Base-by-base conservation (phyloP, 352 stramenopile species). In the Globisporangium takayamanum region DNA sequence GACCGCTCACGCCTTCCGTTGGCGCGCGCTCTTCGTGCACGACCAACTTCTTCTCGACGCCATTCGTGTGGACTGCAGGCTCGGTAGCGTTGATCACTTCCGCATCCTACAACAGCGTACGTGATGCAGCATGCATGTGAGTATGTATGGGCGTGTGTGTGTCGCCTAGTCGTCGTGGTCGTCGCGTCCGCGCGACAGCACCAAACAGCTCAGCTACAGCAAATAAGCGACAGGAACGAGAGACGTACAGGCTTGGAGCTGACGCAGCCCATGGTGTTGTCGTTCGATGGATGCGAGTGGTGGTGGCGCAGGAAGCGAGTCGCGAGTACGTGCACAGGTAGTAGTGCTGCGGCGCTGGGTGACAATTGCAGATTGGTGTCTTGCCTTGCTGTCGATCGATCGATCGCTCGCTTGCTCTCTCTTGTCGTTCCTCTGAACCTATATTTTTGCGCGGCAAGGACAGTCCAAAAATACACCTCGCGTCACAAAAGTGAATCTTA, bases 191-290 rank as follows among this genome's bases (percentile, higher is more conserved):
- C 16, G 12, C 18, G 7, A 3, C 33, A 26, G 46, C 5, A 42
- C 25, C n/a, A 16, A 22, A 22, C 22, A 22, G 22, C 22, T 22
- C 22, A 22, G 22, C 6, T 7, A 12, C 6, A 39, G 11, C 33
- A 10, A 39, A 12, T 39, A 10, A 12, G 1, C 10, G 6, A 39
- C 33, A 39, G 7, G 2, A 39, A 12, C 5, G 33, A 39, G 33
- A 39, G 3, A 63, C 77, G 53, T 70, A 88, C 79, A 50, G 73
- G 70, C 64, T 90, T 90, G 66, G 80, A 88, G 59, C 55, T 88
- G n/a, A 78, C 74, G 65, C 80, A 90, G 69, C 80, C 80, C 80
- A 90, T 90, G 55, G 45, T 65, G 28, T 10, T 36, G 30, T 15
- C 60, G 2, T 16, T 46, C 1, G 54, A 2, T 30, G 11, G 36